Conservation (phyloP, 139 green algal genomes). For the Volvox reticuliferus region DNA sequence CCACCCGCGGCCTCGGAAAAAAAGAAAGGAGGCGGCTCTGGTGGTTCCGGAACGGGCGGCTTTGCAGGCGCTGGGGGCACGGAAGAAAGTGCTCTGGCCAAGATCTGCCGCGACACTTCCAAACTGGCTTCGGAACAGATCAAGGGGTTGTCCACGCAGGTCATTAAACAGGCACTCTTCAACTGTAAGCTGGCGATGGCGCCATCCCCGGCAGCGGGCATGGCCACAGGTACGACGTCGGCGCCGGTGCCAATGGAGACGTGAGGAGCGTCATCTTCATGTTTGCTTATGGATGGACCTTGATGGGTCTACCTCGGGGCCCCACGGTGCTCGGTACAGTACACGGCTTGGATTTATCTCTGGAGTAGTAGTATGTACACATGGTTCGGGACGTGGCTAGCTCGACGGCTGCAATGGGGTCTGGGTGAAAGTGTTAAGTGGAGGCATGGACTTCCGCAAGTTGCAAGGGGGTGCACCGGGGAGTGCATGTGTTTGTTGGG, state of each 20-base stretch:
- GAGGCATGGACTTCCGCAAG: too few relatives aligned
- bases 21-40: constrained; percentile 16
- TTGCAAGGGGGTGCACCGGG: too few relatives aligned
- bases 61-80: neutral
- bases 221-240: neutral
- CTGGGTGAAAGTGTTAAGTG: too few relatives aligned
- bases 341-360: too few relatives aligned
- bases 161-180: constrained; percentile 78
- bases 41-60: neutral
- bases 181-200: constrained; percentile 51
- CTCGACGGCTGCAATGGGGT: too few relatives aligned
- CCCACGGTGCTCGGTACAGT: too few relatives aligned
- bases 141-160: constrained; percentile 86
- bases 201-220: neutral
- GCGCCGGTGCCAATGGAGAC: constrained; percentile 44
- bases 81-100: constrained; percentile 44
- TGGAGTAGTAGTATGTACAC: too few relatives aligned
- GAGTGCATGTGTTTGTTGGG: too few relatives aligned
- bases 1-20: constrained; percentile 1
- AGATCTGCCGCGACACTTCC: constrained; percentile 72
- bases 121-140: constrained; percentile 91
- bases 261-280: neutral
- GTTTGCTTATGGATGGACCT: too few relatives aligned
- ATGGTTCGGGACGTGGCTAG: too few relatives aligned
- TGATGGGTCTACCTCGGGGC: too few relatives aligned